These are phyloP conservation scores for Coix lacrymajobi DNA, from an alignment of 176 grass and related monocot genomes.

Conservation along the genomic window DNA sequence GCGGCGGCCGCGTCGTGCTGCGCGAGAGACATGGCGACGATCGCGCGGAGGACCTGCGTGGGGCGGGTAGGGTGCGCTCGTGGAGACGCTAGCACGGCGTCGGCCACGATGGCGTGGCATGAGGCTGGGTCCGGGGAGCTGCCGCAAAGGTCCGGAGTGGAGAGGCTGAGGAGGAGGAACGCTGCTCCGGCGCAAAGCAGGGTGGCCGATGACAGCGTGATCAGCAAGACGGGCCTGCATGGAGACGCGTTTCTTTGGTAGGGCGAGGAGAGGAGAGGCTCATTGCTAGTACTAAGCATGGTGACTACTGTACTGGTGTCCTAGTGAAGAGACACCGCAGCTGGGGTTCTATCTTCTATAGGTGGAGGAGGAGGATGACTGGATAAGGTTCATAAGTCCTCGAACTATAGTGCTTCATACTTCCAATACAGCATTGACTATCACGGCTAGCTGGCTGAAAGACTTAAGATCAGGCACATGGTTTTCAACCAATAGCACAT, in stretches of 20 bases:
- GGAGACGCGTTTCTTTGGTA: neutral
- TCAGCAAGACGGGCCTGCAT: neutral
- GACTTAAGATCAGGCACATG: neutral
- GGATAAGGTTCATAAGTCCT: neutral
- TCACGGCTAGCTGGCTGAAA: neutral
- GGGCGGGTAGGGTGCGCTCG: neutral
- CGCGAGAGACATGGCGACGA: constrained; percentile 24
- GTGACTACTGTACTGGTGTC: neutral
- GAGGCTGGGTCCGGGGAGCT: constrained; percentile 37
- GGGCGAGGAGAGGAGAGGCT: constrained; percentile 36
- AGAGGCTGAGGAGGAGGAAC: neutral
- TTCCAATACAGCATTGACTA: neutral
- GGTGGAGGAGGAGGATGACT: neutral
- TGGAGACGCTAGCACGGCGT: constrained; percentile 1
- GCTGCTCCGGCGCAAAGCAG: constrained; percentile 17
- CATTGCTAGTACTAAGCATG: constrained; percentile 17
- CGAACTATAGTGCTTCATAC: neutral
- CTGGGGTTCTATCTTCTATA: neutral
- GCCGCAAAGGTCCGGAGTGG: constrained; percentile 36
- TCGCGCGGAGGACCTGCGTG: constrained; percentile 19
- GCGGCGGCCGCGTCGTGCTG: constrained; percentile 25
- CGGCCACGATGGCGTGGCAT: constrained; percentile 36
- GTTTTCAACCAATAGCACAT: neutral
- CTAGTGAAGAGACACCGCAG: neutral
- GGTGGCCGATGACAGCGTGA: neutral